Base-by-base conservation (phyloP, 768 basidiomycete genomes). In the Phylloporus sp. region DNA sequence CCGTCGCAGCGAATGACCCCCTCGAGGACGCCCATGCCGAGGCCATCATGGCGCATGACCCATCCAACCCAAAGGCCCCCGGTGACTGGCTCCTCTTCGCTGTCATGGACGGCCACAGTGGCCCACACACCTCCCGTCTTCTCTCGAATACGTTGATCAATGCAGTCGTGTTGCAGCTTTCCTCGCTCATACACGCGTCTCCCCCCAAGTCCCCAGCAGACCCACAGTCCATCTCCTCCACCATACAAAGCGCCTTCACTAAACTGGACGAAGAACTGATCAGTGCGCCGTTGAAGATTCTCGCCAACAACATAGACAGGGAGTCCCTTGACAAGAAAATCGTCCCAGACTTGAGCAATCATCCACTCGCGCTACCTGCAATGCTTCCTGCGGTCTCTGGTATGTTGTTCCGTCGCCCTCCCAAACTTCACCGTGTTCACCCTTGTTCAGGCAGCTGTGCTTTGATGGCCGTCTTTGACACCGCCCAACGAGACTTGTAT, bases 41-140 rank as follows among this genome's bases (percentile, higher is more conserved):
- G 53, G 82, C 84, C 50, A 73, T 93, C 55, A 72, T 95, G 44
- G 67, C 79, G 56, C 76, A 84, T 34, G 83, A 88, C 61, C 72
- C 71, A 4, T 71, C 79, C n/a, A 81, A 85, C 57, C 74, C 79
- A 10, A 75, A 79, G 4, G 74, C 74, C 0, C 78, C 80, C 2
- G 86, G 87, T 13, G 89, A 91, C 61, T 78, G 88, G 53, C 74
- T 92, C 38, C 88, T 95, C 70, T 94, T 92, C 61, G 74, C 91
- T 2, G 84, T 95, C 31, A 88, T 95, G 84, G 93, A 94, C 59
- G 93, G 94, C 3, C 97, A 98, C 66, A 75, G 81, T 2, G 97
- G 97, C 1, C 80, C 72, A 32, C 79, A 91, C 46, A 98, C 95
- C 2, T 93, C 91, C 12, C 79, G 81, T 50, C 76, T 95, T 29